These are phyloP conservation scores for Alternaria burnsii DNA, from an alignment of 2,329 filamentous ascomycete genomes.

Conservation along the genomic window DNA sequence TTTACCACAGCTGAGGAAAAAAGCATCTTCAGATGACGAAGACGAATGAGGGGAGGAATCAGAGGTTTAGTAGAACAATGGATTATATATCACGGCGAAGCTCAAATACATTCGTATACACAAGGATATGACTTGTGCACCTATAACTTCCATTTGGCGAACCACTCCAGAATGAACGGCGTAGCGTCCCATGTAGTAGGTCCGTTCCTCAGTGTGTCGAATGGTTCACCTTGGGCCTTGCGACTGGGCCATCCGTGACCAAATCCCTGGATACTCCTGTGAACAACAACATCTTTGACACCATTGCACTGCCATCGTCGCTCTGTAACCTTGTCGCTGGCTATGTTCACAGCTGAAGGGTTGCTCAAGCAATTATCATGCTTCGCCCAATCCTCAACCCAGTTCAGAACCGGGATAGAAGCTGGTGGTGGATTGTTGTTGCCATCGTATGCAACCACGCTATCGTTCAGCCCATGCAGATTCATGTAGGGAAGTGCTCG, in stretches of 20 bases:
- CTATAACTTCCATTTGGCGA: constrained; percentile 26
- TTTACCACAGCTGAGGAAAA: constrained; percentile 58
- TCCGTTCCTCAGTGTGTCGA: constrained; percentile 27
- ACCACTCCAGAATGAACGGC: constrained; percentile 30
- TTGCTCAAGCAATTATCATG: constrained; percentile 16
- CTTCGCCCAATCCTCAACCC: constrained; percentile 22
- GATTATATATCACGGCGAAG: background rate
- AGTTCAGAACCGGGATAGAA: constrained; percentile 24
- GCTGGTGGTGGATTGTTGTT: constrained; percentile 24
- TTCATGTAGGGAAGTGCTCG: constrained; percentile 27
- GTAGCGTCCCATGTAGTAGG: constrained; percentile 36
- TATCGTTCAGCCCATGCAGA: constrained; percentile 32
- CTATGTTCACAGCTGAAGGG: constrained; percentile 3
- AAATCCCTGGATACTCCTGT: constrained; percentile 25
- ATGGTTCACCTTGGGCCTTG: constrained; percentile 26
- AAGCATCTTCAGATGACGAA: constrained; percentile 16
- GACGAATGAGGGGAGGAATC: background rate
- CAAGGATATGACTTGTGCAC: background rate
- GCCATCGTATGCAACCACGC: constrained; percentile 35
- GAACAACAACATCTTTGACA: constrained; percentile 23
- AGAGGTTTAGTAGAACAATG: background rate
- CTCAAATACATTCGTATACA: background rate
- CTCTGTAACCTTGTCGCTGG: constrained; percentile 22
- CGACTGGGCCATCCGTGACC: constrained; percentile 38
- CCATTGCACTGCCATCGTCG: constrained; percentile 28